Percentiles rank a stretch among this genome's conserved stretches.
phyloP scores from a whole-genome alignment of 1,284 basidiomycete species.

The Paramarasmius palmivorus region DNA sequence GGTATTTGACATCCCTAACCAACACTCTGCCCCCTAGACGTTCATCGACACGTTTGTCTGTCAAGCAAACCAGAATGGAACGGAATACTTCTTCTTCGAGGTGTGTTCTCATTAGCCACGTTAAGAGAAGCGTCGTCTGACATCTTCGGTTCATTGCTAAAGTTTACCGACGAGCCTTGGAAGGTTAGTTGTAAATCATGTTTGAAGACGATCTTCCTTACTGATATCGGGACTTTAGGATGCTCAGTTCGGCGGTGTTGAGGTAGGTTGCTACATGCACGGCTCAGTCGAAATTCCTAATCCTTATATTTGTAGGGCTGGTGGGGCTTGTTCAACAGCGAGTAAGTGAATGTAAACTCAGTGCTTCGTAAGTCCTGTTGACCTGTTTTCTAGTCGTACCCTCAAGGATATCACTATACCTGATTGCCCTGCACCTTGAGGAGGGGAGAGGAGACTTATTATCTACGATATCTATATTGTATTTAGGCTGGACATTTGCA shows the following conservation, averaged over 20 bases:
- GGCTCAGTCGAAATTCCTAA: conserved; percentile 13
- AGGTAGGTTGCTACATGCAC: conserved; percentile 41
- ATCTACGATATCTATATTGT: background rate
- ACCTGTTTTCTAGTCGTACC: conserved; percentile 11
- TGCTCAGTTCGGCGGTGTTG: conserved; percentile 61
- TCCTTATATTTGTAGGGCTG: conserved; percentile 40
- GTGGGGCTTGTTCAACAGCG: conserved; percentile 67
- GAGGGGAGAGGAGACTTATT: background rate
- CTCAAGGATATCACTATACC: conserved; percentile 20
- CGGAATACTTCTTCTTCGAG: conserved; percentile 70
- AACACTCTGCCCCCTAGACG: conserved; percentile 29
- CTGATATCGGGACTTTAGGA: conserved; percentile 18
- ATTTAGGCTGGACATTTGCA: background rate
- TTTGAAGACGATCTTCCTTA: no score
- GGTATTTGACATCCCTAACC: conserved; percentile 5
- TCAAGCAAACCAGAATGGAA: conserved; percentile 66
- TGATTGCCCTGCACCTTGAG: conserved; percentile 8
- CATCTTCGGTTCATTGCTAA: conserved; percentile 24
- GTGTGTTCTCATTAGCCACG: conserved; percentile 23
- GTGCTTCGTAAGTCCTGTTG: background rate
- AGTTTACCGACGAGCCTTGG: conserved; percentile 75
- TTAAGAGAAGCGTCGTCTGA: background rate
- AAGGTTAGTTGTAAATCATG: conserved; percentile 32
- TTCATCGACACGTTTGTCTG: conserved; percentile 78
- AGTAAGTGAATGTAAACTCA: conserved; percentile 37